Evolutionary conservation across 352 stramenopile genomes (phyloP), one percentile per base, ranked within the genome.

Genomic region (Blastocystis sp.): DNA sequence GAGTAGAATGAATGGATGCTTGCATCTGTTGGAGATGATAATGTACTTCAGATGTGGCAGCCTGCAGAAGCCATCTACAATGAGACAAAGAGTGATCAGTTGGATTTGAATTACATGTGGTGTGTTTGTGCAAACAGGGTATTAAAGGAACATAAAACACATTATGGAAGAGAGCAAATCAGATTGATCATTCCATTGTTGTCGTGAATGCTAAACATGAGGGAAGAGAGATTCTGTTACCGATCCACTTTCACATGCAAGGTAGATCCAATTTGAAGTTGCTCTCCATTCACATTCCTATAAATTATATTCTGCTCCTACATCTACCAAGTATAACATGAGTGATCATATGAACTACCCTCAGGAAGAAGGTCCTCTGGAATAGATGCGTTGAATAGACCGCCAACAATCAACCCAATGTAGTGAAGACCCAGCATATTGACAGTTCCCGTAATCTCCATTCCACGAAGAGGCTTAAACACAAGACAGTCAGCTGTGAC

Each of bases 21-120:
- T 56, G 94, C 96, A 0, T 97, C 93, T 56, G 96, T 99, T 11
- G 94, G 95, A 29, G 96, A 99, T 89, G 97, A 99, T 91, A 99
- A 99, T 90, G 93, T 99, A 39, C 90, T 99, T 46, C 96, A 99
- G 90, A 95, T 87, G 1, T 87, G 77, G 77, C 37, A 77, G 24
- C 59, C 65, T 16, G 49, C 37, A 5, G 39, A 87, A 29, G 65
- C 59, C n/a, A 74, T 87, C 14, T 87, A 75, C 27, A 43, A 87
- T 51, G 43, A 29, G 1, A 43, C 42, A 21, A 74, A 75, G 35
- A 39, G 65, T 29, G 57, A 74, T 54, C 27, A 21, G 27, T 29
- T 87, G 46, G 77, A 87, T 51, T 35, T 87, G 39, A 87, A 87
- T 27, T 52, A 77, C 6, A 83, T 83, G 24, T 46, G 24, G 59